Conservation (phyloP, 2,329 filamentous ascomycete genomes). For the Diatrype stigma region DNA sequence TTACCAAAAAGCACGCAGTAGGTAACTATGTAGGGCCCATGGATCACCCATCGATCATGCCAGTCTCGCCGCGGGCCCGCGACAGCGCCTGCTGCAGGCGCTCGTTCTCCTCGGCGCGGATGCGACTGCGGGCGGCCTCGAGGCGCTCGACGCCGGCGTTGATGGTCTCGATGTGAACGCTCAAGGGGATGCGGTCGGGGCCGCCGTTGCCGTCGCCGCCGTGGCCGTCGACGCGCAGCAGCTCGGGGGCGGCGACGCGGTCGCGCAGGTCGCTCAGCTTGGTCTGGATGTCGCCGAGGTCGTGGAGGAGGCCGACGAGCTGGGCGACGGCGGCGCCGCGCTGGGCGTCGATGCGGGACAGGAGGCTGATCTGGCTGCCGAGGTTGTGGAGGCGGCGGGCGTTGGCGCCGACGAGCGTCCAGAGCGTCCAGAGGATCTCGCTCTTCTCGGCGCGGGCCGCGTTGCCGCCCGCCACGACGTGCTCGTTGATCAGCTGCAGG, state of each 20-base stretch:
- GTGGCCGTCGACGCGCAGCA: constrained; percentile 47
- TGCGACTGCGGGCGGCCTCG: constrained; percentile 57
- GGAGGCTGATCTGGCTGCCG: constrained; percentile 58
- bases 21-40: neutral
- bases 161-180: constrained; percentile 73
- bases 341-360: constrained; percentile 63
- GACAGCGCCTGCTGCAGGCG: constrained; percentile 49
- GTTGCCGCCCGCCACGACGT: constrained; percentile 61
- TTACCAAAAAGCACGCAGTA: neutral
- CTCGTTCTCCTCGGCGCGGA: constrained; percentile 56
- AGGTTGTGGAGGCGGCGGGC: constrained; percentile 55
- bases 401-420: constrained; percentile 73
- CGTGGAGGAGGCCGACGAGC: constrained; percentile 65
- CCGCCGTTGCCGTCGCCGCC: constrained; percentile 2
- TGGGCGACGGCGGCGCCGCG: constrained; percentile 62
- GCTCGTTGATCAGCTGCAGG: constrained; percentile 64
- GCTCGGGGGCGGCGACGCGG: constrained; percentile 62
- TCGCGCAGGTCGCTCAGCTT: constrained; percentile 69
- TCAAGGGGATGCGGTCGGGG: constrained; percentile 53
- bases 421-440: constrained; percentile 65
- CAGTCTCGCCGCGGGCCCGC: constrained; percentile 39
- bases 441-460: constrained; percentile 56
- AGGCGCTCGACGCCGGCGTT: constrained; percentile 68
- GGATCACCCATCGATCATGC: constrained; percentile 35
- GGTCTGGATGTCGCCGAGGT: constrained; percentile 68